phyloP scores from a whole-genome alignment of 108 stramenopile species.

The Nitzschia sp. region DNA sequence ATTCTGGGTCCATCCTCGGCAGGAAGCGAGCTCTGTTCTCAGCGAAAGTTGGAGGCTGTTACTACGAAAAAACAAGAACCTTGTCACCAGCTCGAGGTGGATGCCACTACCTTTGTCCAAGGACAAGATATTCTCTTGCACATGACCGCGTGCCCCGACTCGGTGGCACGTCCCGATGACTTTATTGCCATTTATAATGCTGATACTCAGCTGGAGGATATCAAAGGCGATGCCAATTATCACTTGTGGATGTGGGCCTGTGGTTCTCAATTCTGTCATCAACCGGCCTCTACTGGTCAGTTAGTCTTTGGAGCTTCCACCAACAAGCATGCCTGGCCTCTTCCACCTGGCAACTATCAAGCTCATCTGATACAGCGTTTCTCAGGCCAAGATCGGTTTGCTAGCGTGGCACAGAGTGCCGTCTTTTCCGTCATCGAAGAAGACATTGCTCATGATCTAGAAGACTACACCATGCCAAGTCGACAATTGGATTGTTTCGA shows the following conservation, averaged over 20 bases:
- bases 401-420: background rate
- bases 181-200: conserved; percentile 22
- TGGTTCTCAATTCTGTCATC: conserved; percentile 10
- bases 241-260: conserved; percentile 23
- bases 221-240: conserved; percentile 10
- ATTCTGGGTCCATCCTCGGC: background rate
- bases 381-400: background rate
- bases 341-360: conserved; percentile 5
- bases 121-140: background rate
- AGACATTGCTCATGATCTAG: background rate
- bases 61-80: background rate
- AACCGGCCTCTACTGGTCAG: background rate
- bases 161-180: background rate
- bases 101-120: background rate
- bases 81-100: background rate
- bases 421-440: background rate
- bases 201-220: background rate
- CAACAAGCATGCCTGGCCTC: conserved; percentile 22
- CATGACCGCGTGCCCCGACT: background rate
- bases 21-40: background rate
- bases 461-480: background rate
- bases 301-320: conserved; percentile 2
- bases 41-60: background rate
- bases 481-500: conserved; percentile 7
- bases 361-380: conserved; percentile 15